Percentiles rank a stretch among this genome's conserved stretches.
These are phyloP conservation scores for Periglandula ipomoeae DNA, from an alignment of 2,329 filamentous ascomycete species.

Conservation along the genomic window DNA sequence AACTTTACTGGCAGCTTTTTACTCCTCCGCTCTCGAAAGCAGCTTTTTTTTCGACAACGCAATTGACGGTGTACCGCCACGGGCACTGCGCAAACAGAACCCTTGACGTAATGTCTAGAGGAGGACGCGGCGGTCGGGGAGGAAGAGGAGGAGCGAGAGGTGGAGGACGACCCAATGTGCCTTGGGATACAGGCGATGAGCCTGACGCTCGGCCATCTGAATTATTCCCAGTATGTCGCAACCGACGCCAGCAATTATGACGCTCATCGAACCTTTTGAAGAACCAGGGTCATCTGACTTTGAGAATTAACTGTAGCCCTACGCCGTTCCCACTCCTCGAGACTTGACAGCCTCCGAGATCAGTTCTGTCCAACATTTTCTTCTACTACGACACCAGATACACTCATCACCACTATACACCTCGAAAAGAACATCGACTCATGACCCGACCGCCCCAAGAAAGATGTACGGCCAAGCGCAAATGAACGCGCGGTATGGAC, in stretches of 20 bases:
- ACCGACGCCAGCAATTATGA: neutral
- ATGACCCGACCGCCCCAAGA: constrained; percentile 30
- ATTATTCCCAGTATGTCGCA: constrained; percentile 42
- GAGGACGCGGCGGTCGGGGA: constrained; percentile 43
- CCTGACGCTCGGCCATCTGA: constrained; percentile 49
- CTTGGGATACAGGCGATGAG: constrained; percentile 45
- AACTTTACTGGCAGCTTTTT: neutral
- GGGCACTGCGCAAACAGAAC: neutral
- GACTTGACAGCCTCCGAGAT: constrained; percentile 35
- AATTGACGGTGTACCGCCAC: neutral
- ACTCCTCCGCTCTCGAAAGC: neutral
- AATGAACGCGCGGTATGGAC: constrained; percentile 45
- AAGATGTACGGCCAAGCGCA: constrained; percentile 48
- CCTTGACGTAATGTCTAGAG: constrained; percentile 39
- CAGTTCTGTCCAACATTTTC: constrained; percentile 39
- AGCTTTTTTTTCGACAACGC: neutral
- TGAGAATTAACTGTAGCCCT: constrained; percentile 29
- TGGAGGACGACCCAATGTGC: constrained; percentile 36
- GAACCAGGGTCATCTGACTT: neutral
- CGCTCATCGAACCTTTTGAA: neutral
- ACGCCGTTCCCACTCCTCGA: constrained; percentile 37
- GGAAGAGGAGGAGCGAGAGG: constrained; percentile 38
- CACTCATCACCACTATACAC: constrained; percentile 49
- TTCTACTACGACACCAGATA: constrained; percentile 47
- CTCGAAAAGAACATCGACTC: constrained; percentile 35